Evolutionary conservation across 768 basidiomycete species (phyloP).

Genomic region (Xerocomellus intermedius): DNA sequence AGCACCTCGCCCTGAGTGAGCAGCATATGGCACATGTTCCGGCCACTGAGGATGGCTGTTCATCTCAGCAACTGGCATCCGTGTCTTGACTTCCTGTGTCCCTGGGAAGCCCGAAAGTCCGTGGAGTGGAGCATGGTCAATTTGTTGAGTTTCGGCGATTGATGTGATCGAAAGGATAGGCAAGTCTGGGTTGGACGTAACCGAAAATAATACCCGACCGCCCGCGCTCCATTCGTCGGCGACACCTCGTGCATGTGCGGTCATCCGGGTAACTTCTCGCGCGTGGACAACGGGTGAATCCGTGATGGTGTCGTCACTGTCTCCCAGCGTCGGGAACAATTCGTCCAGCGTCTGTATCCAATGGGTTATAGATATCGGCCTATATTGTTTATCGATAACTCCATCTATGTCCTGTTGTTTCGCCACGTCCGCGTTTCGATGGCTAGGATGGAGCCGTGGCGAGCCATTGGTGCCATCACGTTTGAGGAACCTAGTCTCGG

Average conservation of each 20-base stretch:
- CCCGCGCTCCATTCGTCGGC: constrained; percentile 11
- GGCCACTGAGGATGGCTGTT: constrained; percentile 4
- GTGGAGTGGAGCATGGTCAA: constrained; percentile 18
- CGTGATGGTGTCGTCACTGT: constrained; percentile 6
- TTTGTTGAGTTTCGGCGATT: constrained; percentile 10
- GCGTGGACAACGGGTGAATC: constrained; percentile 30
- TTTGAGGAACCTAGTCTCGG: constrained; percentile 28
- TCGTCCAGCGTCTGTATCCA: constrained; percentile 24
- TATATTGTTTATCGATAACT: constrained; percentile 2
- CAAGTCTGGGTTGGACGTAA: constrained; percentile 4
- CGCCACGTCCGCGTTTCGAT: constrained; percentile 15
- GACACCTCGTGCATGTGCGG: constrained; percentile 7
- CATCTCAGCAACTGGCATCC: constrained; percentile 4
- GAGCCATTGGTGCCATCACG: constrained; percentile 13
- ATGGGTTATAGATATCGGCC: constrained; percentile 5
- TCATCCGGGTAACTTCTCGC: constrained; percentile 9
- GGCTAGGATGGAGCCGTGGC: constrained; percentile 7
- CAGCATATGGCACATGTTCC: constrained; percentile 4
- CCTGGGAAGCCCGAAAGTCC: constrained; percentile 29
- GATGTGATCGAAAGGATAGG: constrained; percentile 6
- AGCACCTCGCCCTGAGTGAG: constrained; percentile 1
- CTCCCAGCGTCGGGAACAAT: constrained; percentile 22
- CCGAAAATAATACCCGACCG: constrained; percentile 13
- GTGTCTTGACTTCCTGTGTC: constrained; percentile 8
- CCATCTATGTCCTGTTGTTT: constrained; percentile 9